phyloP scores from a whole-genome alignment of 2,329 filamentous ascomycete genomes.

The Cladophialophora psammophila region DNA sequence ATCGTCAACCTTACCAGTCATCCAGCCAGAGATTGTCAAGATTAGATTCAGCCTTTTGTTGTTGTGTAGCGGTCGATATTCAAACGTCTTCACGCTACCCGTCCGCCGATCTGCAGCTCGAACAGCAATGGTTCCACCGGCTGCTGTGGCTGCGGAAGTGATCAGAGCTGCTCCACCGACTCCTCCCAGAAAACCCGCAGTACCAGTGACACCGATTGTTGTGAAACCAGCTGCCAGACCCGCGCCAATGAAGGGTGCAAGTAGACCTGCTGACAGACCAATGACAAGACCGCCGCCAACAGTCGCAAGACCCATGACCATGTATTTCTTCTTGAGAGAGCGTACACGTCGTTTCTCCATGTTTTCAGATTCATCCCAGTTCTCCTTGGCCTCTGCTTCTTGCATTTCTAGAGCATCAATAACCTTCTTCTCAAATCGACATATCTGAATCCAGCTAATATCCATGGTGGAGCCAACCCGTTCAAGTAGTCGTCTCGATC shows the following conservation, averaged over 20 bases:
- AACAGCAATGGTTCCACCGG: conserved; percentile 84
- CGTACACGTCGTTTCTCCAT: conserved; percentile 84
- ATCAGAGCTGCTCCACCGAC: conserved; percentile 93
- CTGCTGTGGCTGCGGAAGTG: conserved; percentile 84
- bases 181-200: conserved; percentile 85
- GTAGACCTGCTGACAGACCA: conserved; percentile 86
- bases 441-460: conserved; percentile 90
- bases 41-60: conserved; percentile 97
- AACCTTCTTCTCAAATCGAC: conserved; percentile 94
- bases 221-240: conserved; percentile 94
- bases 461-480: conserved; percentile 80
- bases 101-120: conserved; percentile 86
- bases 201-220: conserved; percentile 90
- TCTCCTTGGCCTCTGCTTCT: conserved; percentile 90
- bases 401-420: conserved; percentile 98
- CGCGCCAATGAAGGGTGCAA: conserved; percentile 92
- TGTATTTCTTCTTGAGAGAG: conserved; percentile 81
- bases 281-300: conserved; percentile 95
- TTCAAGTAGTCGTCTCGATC: conserved; percentile 84
- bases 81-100: conserved; percentile 92
- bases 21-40: conserved; percentile 94
- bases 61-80: conserved; percentile 95
- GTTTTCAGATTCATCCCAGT: conserved; percentile 96
- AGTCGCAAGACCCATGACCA: conserved; percentile 96
- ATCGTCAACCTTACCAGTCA: conserved; percentile 97